Base-by-base conservation (phyloP, 768 basidiomycete genomes). In the Lactarius pseudohatsudake region DNA sequence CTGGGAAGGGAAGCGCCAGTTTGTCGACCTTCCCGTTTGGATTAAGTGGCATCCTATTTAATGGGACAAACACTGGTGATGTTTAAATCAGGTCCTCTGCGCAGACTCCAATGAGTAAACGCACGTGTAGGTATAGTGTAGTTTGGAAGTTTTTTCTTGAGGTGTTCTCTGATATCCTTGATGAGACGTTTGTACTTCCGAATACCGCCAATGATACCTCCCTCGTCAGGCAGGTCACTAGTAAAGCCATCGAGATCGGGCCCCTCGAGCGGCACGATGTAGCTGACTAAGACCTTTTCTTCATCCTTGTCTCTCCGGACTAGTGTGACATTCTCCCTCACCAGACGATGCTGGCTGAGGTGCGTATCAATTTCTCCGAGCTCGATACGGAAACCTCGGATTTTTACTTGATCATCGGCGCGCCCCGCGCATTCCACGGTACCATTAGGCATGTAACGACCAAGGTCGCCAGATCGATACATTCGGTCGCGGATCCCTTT, bases 11-110 rank as follows among this genome's bases (percentile, higher is more conserved):
- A 56, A 99, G 86, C 0, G 93, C 92, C 0, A 97, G 96, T 75
- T 98, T 99, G 81, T 99, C 97, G 75, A 99, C 90, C 79, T 99
- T 99, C 68, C 97, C 97, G 75, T 98, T 99, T 8, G 97, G 97
- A 73, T 98, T 99, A 59, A 99, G 85, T 22, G 97, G 97, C 92
- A 99, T 96, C 63, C 94, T 90, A 59, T 84, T 85, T 32, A 99
- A 84, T 0, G 97, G 97, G 36, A 99, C 94, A 70, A 98, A 96
- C 28, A 98, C 96, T 92, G 74, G 13, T 41, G 32, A 30, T n/a
- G 36, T 57, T 28, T 53, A 28, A 50, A 68, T 57, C 10, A 41
- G n/a, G 43, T 65, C 32, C 64, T 70, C 64, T 40, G 40, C 61
- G 30, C 18, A 22, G 32, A 56, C 61, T 8, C 13, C n/a, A 36